Evolutionary conservation across 2,329 filamentous ascomycete species (phyloP).

Genomic region (Diaporthe citrichinensis): DNA sequence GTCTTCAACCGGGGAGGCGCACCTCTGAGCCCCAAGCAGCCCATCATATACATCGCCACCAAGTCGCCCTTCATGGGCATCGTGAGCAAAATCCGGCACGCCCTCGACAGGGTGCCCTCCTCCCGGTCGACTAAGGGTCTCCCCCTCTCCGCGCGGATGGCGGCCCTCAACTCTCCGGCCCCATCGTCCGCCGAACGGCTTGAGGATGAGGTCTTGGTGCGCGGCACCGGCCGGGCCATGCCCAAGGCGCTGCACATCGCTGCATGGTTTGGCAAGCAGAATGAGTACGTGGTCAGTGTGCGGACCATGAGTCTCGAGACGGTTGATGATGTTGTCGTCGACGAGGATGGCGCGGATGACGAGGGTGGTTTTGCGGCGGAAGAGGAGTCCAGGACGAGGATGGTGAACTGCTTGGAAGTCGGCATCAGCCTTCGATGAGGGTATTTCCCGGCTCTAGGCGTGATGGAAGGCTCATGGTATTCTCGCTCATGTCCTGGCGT

Average conservation of each 20-base stretch:
- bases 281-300: constrained; percentile 70
- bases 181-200: constrained; percentile 46
- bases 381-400: constrained; percentile 59
- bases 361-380: constrained; percentile 46
- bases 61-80: constrained; percentile 77
- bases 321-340: constrained; percentile 74
- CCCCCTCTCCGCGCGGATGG: constrained; percentile 62
- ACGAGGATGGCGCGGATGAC: constrained; percentile 49
- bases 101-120: constrained; percentile 68
- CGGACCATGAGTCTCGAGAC: constrained; percentile 75
- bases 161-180: constrained; percentile 53
- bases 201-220: constrained; percentile 61
- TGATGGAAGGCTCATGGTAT: background rate
- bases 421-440: constrained; percentile 61
- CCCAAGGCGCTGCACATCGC: constrained; percentile 74
- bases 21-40: constrained; percentile 42
- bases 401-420: constrained; percentile 66
- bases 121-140: constrained; percentile 59
- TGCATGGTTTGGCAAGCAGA: constrained; percentile 74
- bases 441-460: no score
- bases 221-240: constrained; percentile 78
- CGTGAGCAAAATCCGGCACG: constrained; percentile 74
- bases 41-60: constrained; percentile 74
- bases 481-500: background rate
- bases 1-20: constrained; percentile 41